Conservation (phyloP, 768 basidiomycete genomes). For the Leccinum pellstonianum region DNA sequence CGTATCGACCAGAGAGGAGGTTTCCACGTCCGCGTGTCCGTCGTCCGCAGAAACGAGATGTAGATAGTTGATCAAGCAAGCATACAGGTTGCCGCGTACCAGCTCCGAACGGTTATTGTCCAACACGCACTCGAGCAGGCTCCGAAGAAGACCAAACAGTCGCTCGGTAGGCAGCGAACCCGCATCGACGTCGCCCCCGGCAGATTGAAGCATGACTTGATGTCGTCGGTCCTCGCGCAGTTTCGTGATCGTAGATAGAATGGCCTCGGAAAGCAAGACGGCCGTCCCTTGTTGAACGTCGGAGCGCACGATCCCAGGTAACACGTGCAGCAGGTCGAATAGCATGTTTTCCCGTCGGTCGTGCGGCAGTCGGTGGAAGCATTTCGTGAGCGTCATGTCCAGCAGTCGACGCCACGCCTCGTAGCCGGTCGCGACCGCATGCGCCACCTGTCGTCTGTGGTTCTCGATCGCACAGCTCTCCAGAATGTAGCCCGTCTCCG, state of each 20-base stretch:
- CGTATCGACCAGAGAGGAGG: constrained; percentile 7
- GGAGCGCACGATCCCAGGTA: constrained; percentile 68
- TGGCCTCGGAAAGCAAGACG: constrained; percentile 79
- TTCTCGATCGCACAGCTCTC: constrained; percentile 88
- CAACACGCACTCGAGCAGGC: constrained; percentile 70
- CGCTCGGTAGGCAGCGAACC: constrained; percentile 79
- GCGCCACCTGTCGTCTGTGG: constrained; percentile 75
- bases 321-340: constrained; percentile 83
- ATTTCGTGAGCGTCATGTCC: constrained; percentile 83
- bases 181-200: constrained; percentile 59
- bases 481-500: constrained; percentile 74
- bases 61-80: constrained; percentile 84
- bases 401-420: constrained; percentile 84
- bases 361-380: constrained; percentile 78
- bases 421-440: constrained; percentile 68
- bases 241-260: constrained; percentile 81
- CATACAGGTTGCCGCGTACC: constrained; percentile 94
- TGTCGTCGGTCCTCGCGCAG: constrained; percentile 80
- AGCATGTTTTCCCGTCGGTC: constrained; percentile 86
- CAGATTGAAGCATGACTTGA: constrained; percentile 64
- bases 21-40: constrained; percentile 13
- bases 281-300: constrained; percentile 71
- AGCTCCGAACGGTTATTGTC: constrained; percentile 79
- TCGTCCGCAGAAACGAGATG: constrained; percentile 50
- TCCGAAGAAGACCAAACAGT: constrained; percentile 69